Percentiles rank a stretch among this genome's conserved stretches.
These are phyloP conservation scores for Leishmania amazonensis DNA, from an alignment of 208 protist species.

Conservation along the genomic window DNA sequence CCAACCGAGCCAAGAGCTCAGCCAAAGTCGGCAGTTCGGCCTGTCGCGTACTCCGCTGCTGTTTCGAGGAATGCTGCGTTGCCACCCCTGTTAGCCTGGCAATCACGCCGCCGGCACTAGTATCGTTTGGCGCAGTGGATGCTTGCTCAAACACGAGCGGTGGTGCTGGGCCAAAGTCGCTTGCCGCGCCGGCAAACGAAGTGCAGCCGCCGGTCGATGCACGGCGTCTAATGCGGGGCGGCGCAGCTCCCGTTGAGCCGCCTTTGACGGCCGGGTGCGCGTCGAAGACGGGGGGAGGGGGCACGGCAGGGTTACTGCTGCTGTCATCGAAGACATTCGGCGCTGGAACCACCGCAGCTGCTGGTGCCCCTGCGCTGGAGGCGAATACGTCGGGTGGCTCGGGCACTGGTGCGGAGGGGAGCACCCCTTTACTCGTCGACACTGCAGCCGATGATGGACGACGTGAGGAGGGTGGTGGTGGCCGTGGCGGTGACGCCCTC, in stretches of 20 bases:
- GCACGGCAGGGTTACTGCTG: not conserved
- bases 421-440: not conserved
- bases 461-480: not conserved
- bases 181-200: not conserved
- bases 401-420: not conserved
- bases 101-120: not conserved
- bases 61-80: not conserved
- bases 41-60: not conserved
- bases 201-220: not conserved
- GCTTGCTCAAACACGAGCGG: slow-evolving; percentile 9
- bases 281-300: not conserved
- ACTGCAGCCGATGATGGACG: not conserved
- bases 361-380: not conserved
- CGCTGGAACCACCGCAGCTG: not conserved
- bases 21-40: slow-evolving; percentile 25
- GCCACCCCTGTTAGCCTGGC: not conserved
- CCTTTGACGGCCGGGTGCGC: not conserved
- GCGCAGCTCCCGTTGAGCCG: not conserved
- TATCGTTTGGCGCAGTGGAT: not conserved
- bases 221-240: not conserved
- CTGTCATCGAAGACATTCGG: slow-evolving; percentile 7
- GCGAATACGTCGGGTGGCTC: slow-evolving; percentile 22
- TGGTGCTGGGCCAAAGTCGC: slow-evolving; percentile 5
- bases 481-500: slow-evolving; percentile 2
- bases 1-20: slow-evolving; percentile 23